A percentile compares a stretch with the other conserved stretches of the same genome.
Evolutionary conservation across 1,284 basidiomycete species (phyloP).

Genomic region (Salmacisia buchloeana): DNA sequence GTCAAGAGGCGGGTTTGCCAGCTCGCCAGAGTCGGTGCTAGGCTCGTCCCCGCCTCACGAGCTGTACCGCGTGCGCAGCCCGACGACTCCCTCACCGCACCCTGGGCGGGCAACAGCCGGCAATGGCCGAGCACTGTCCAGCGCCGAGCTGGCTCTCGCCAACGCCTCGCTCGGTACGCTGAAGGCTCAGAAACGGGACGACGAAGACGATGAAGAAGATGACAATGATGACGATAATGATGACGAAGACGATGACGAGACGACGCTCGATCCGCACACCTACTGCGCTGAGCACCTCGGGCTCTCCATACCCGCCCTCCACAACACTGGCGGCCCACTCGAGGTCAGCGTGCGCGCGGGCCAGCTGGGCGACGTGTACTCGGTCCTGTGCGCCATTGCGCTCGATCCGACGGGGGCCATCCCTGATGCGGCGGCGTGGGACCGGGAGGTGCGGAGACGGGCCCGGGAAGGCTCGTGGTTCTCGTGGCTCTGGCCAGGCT

Average conservation of each 20-base stretch:
- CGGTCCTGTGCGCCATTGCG: constrained; percentile 74
- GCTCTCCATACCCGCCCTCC: constrained; percentile 25
- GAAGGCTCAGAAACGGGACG: neutral
- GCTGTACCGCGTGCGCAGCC: neutral
- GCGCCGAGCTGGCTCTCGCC: too few species aligned
- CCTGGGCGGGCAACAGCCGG: too few species aligned
- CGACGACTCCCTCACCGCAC: constrained; percentile 10
- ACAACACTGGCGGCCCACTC: constrained; percentile 34
- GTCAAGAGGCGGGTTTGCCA: neutral
- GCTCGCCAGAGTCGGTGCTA: neutral
- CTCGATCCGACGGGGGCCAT: constrained; percentile 40
- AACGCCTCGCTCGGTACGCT: too few species aligned
- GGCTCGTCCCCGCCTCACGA: constrained; percentile 15
- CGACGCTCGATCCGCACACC: constrained; percentile 92
- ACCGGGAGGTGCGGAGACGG: neutral
- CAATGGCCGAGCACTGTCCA: too few species aligned
- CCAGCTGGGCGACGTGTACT: constrained; percentile 83
- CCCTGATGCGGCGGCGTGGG: constrained; percentile 10
- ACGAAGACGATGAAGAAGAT: neutral
- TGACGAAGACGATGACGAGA: constrained; percentile 58
- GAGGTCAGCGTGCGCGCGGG: constrained; percentile 63
- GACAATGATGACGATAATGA: neutral
- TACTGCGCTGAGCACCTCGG: constrained; percentile 57
- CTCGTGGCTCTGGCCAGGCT: too few species aligned
- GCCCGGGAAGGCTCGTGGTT: neutral